Evolutionary conservation across 331 rosid genomes (phyloP).

Genomic region (Pyracantha coccinea): DNA sequence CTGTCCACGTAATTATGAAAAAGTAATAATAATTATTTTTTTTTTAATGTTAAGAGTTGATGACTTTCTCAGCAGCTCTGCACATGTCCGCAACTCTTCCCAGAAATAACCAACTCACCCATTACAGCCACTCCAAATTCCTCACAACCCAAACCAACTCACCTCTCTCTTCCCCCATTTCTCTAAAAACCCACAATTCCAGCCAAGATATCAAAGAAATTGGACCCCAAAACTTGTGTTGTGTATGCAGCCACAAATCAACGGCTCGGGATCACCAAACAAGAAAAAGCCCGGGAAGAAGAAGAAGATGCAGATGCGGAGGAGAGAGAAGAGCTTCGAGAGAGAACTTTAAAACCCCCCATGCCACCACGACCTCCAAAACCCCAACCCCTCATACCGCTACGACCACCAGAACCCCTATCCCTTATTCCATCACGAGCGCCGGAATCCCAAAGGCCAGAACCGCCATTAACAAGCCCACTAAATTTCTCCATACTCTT

Average conservation of each 20-base stretch:
- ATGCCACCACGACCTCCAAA: constrained; percentile 49
- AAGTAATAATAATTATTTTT: no score
- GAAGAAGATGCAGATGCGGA: constrained; percentile 3
- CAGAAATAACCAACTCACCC: constrained; percentile 13
- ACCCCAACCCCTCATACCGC: constrained; percentile 47
- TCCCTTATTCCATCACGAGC: constrained; percentile 57
- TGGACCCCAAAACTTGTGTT: constrained; percentile 8
- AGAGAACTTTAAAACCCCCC: constrained; percentile 25
- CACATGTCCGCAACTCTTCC: constrained; percentile 26
- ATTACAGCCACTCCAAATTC: no score
- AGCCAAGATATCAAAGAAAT: constrained; percentile 1
- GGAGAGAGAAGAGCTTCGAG: constrained; percentile 8
- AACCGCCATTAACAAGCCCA: constrained; percentile 19
- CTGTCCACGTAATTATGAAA: no score
- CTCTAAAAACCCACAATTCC: neutral
- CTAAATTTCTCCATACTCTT: neutral
- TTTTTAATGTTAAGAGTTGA: no score
- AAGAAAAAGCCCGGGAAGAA: neutral
- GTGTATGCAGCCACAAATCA: constrained; percentile 11
- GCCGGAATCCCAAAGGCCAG: constrained; percentile 61
- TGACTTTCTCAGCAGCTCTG: neutral
- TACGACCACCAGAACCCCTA: constrained; percentile 44
- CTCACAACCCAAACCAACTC: neutral
- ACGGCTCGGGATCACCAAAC: constrained; percentile 12
- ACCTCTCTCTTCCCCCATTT: neutral